Percentiles rank a stretch among this genome's conserved stretches.
Conservation (phyloP, 2,329 filamentous ascomycete genomes). For the Blumeria hordei region DNA sequence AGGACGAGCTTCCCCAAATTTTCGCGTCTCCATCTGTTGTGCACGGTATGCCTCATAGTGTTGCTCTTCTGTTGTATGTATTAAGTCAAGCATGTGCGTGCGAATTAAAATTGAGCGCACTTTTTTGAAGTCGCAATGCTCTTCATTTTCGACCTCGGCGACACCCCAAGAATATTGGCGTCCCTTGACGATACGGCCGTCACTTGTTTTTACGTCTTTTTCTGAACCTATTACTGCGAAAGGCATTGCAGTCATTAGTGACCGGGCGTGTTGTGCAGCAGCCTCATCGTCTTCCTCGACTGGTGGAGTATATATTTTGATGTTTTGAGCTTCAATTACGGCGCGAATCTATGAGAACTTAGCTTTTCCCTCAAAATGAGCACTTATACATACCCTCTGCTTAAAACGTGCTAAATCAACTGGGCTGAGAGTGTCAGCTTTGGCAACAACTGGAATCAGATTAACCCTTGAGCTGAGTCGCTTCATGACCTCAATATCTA, state of each 20-base stretch:
- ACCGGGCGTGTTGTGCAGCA: slow-evolving; percentile 80
- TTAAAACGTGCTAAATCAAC: slow-evolving; percentile 84
- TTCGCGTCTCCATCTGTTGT: slow-evolving; percentile 98
- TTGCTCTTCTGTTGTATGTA: slow-evolving; percentile 96
- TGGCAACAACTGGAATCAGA: slow-evolving; percentile 92
- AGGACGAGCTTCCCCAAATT: slow-evolving; percentile 92
- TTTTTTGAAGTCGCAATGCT: slow-evolving; percentile 99
- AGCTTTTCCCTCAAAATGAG: slow-evolving; percentile 11
- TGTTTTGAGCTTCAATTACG: slow-evolving; percentile 93
- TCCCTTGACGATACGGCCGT: slow-evolving; percentile 93
- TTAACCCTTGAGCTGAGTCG: slow-evolving; percentile 94
- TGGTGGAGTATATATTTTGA: slow-evolving; percentile 98
- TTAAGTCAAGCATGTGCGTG: slow-evolving; percentile 98
- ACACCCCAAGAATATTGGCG: slow-evolving; percentile 99
- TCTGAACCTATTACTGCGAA: slow-evolving; percentile 98
- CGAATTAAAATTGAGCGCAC: slow-evolving; percentile 95
- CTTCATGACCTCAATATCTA: slow-evolving; percentile 99
- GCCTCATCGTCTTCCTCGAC: slow-evolving; percentile 96
- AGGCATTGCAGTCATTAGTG: slow-evolving; percentile 89
- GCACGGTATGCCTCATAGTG: slow-evolving; percentile 99
- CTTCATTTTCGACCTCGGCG: slow-evolving; percentile 97
- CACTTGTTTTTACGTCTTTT: slow-evolving; percentile 93
- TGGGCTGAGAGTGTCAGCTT: slow-evolving; percentile 93
- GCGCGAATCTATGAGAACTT: slow-evolving; percentile 45
- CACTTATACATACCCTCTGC: slow-evolving; percentile 44